These are phyloP conservation scores for Hevea brasiliensis DNA, from an alignment of 345 rosid species.

Conservation along the genomic window DNA sequence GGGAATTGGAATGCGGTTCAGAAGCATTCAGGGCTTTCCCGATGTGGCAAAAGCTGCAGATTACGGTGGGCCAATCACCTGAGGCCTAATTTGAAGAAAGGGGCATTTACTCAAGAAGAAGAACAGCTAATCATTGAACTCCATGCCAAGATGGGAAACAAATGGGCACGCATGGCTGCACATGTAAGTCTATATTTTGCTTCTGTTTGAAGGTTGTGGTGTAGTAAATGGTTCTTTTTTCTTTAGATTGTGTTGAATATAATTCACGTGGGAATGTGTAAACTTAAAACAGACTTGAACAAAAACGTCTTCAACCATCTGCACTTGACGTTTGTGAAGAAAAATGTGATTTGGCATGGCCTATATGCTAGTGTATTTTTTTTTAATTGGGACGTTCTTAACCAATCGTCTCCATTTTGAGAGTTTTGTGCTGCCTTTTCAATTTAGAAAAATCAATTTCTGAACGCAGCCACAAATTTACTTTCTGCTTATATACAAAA, in stretches of 20 bases:
- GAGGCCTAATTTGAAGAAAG: constrained; percentile 97
- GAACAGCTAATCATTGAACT: constrained; percentile 86
- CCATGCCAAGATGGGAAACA: constrained; percentile 95
- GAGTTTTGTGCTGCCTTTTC: neutral
- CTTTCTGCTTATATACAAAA: neutral
- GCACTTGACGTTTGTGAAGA: neutral
- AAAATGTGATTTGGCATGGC: neutral
- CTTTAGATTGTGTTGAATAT: neutral
- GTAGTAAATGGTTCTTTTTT: neutral
- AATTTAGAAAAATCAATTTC: neutral
- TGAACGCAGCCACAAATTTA: neutral
- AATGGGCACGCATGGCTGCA: constrained; percentile 99
- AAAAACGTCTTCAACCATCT: neutral
- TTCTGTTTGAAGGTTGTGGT: neutral
- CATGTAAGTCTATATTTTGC: constrained; percentile 57
- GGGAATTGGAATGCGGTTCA: constrained; percentile 98
- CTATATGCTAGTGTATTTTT: neutral
- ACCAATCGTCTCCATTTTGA: neutral
- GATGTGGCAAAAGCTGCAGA: constrained; percentile 99
- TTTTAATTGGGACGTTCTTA: neutral
- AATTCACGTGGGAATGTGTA: neutral
- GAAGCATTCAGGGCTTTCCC: constrained; percentile 76
- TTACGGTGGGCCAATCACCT: constrained; percentile 97
- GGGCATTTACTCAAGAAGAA: constrained; percentile 88
- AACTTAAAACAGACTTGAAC: neutral